Conservation (phyloP, 208 protist species). For the Kentomonas sorsogonicus region DNA sequence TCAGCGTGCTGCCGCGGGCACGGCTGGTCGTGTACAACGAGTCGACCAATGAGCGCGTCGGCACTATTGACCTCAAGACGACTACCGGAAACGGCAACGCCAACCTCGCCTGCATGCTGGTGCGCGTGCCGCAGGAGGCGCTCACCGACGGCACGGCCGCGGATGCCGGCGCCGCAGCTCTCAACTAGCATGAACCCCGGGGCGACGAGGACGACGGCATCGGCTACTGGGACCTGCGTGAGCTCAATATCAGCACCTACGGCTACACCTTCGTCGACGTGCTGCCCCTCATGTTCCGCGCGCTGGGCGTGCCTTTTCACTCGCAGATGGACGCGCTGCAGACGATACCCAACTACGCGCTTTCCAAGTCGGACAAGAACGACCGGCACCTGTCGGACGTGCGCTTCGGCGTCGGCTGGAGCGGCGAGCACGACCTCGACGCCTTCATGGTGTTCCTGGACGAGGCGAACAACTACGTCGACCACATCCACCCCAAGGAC, state of each 20-base stretch:
- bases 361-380: conserved; percentile 33
- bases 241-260: conserved; percentile 69
- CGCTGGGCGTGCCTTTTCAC: conserved; percentile 42
- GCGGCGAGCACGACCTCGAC: conserved; percentile 71
- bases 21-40: conserved; percentile 61
- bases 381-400: conserved; percentile 53
- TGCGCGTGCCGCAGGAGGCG: conserved; percentile 29
- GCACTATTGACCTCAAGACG: conserved; percentile 46
- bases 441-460: conserved; percentile 77
- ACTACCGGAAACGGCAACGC: conserved; percentile 58
- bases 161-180: background rate
- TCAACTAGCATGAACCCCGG: too few relatives aligned
- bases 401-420: conserved; percentile 79
- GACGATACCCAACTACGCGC: conserved; percentile 56
- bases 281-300: conserved; percentile 65
- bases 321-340: conserved; percentile 42
- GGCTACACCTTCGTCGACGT: conserved; percentile 80
- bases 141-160: background rate
- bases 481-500: conserved; percentile 63
- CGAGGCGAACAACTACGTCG: conserved; percentile 61
- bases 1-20: conserved; percentile 34
- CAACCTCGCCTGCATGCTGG: conserved; percentile 60
- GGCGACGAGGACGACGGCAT: conserved; percentile 2
- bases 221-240: conserved; percentile 59
- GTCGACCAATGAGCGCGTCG: conserved; percentile 50